Conservation (phyloP, 495 filamentous ascomycete genomes). For the Neurospora tetraspora region DNA sequence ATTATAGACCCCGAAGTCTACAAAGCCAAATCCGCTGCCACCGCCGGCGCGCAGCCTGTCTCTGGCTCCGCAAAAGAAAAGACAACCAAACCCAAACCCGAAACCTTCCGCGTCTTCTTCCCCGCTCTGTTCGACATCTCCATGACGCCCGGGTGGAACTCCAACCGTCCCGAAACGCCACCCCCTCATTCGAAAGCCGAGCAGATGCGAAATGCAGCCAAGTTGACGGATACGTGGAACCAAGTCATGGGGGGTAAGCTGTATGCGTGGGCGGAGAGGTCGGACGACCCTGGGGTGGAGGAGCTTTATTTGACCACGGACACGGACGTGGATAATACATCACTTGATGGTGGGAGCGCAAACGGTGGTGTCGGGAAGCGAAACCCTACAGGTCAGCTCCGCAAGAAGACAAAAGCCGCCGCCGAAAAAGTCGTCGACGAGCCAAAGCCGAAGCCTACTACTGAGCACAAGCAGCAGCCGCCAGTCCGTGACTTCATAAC, state of each 20-base stretch:
- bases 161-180: constrained; percentile 15
- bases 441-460: background rate
- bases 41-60: no score
- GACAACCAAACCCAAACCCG: background rate
- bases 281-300: background rate
- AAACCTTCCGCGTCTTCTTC: constrained; percentile 30
- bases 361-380: background rate
- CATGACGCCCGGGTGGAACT: constrained; percentile 32
- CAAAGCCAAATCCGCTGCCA: background rate
- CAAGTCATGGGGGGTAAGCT: constrained; percentile 12
- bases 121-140: constrained; percentile 36
- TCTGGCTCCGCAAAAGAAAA: background rate
- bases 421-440: background rate
- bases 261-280: constrained; percentile 17
- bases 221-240: constrained; percentile 26
- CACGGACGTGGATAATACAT: constrained; percentile 3
- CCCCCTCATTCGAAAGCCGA: constrained; percentile 17
- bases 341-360: background rate
- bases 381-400: no score
- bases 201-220: constrained; percentile 28
- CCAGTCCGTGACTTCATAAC: constrained; percentile 11
- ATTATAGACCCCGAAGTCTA: background rate
- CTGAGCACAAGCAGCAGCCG: background rate
- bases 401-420: background rate
- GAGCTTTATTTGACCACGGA: background rate